Evolutionary conservation across 495 filamentous ascomycete genomes (phyloP).

Genomic region (Talaromyces borbonicus): DNA sequence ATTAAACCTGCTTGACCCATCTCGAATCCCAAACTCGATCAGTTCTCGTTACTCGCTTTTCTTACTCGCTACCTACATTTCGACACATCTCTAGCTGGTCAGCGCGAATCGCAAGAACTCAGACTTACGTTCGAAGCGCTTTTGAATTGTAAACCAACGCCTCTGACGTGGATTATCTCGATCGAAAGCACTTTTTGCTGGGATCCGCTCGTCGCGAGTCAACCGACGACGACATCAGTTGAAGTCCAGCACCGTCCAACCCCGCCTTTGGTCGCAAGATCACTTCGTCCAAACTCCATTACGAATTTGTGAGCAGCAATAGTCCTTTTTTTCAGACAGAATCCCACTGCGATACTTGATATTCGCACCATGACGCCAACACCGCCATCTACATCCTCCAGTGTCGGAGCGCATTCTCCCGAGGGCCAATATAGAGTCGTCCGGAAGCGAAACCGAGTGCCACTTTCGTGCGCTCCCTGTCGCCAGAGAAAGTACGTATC

Average conservation of each 20-base stretch:
- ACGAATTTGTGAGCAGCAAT: too few relatives aligned
- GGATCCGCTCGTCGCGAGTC: too few relatives aligned
- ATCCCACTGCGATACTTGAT: background rate
- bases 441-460: constrained; percentile 88
- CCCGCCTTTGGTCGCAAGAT: too few relatives aligned
- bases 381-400: constrained; percentile 80
- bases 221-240: too few relatives aligned
- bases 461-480: constrained; percentile 89
- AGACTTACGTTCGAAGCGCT: too few relatives aligned
- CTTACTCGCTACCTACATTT: background rate
- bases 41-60: too few relatives aligned
- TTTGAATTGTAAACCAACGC: too few relatives aligned
- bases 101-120: background rate
- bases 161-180: too few relatives aligned
- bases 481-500: constrained; percentile 79
- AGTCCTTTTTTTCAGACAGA: too few relatives aligned
- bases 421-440: constrained; percentile 83
- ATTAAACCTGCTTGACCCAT: background rate
- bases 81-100: background rate
- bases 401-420: constrained; percentile 65
- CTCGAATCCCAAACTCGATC: constrained; percentile 1
- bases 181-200: too few relatives aligned
- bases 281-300: too few relatives aligned
- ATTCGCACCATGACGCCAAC: constrained; percentile 65
- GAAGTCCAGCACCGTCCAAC: too few relatives aligned